Evolutionary conservation across 2,329 filamentous ascomycete species (phyloP).

Genomic region (Teratosphaeria epicoccoides): DNA sequence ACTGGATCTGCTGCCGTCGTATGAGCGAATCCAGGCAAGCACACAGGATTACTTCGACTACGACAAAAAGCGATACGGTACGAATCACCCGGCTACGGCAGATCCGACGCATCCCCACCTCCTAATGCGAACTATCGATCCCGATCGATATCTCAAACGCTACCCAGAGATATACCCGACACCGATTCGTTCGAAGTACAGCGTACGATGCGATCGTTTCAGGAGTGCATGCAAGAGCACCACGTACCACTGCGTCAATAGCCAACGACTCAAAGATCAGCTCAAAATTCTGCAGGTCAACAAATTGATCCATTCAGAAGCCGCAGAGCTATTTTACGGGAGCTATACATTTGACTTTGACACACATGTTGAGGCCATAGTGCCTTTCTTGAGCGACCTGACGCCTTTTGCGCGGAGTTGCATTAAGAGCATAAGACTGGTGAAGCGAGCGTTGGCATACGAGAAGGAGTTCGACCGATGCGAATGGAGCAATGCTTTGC

Average conservation of each 20-base stretch:
- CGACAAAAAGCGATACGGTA: slow-evolving; percentile 16
- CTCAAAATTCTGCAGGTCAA: slow-evolving; percentile 21
- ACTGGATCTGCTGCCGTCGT: slow-evolving; percentile 22
- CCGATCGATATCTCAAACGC: slow-evolving; percentile 20
- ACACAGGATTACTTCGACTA: slow-evolving; percentile 35
- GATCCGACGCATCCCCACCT: slow-evolving; percentile 25
- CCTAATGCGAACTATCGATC: slow-evolving; percentile 35
- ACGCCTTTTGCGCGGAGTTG: slow-evolving; percentile 38
- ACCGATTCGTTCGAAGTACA: slow-evolving; percentile 28
- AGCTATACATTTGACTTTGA: slow-evolving; percentile 50
- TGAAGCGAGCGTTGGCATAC: slow-evolving; percentile 46
- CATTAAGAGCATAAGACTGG: slow-evolving; percentile 42
- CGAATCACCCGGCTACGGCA: slow-evolving; percentile 7
- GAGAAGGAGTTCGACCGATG: slow-evolving; percentile 45
- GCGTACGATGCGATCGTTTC: slow-evolving; percentile 32
- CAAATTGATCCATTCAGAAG: slow-evolving; percentile 44
- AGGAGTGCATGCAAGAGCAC: slow-evolving; percentile 37
- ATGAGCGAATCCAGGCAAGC: slow-evolving; percentile 22
- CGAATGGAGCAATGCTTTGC: slow-evolving; percentile 46
- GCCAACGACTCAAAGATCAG: slow-evolving; percentile 26
- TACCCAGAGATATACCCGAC: slow-evolving; percentile 16
- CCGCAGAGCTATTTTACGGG: slow-evolving; percentile 46
- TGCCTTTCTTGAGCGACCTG: slow-evolving; percentile 50
- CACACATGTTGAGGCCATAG: slow-evolving; percentile 48
- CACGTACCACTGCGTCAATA: slow-evolving; percentile 44